Percentiles rank a stretch among this genome's conserved stretches.
Conservation (phyloP, 495 filamentous ascomycete species). For the Aspergillus baeticus region DNA sequence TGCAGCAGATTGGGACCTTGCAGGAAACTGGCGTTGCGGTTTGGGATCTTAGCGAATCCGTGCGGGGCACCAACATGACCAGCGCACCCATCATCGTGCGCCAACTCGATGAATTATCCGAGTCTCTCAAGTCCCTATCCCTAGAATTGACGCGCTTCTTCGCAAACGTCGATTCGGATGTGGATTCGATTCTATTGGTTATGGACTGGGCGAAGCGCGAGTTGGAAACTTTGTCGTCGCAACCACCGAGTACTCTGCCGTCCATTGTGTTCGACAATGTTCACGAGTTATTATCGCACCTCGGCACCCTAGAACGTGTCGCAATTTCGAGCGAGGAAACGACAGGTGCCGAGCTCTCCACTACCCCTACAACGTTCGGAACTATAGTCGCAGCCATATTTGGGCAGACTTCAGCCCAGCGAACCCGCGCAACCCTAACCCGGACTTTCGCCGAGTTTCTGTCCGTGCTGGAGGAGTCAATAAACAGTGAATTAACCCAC, state of each 20-base stretch:
- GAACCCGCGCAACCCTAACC: constrained; percentile 74
- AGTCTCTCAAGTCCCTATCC: constrained; percentile 76
- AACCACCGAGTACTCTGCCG: constrained; percentile 56
- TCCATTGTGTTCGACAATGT: constrained; percentile 73
- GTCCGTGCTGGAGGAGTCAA: constrained; percentile 81
- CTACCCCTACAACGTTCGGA: constrained; percentile 64
- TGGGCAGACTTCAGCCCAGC: constrained; percentile 74
- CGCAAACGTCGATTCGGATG: constrained; percentile 85
- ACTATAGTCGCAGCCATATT: constrained; percentile 65
- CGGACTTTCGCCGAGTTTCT: constrained; percentile 87
- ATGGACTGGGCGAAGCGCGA: constrained; percentile 95
- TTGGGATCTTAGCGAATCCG: constrained; percentile 86
- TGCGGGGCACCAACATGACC: constrained; percentile 86
- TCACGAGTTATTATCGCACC: constrained; percentile 66
- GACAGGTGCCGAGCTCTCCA: constrained; percentile 35
- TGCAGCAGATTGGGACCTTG: constrained; percentile 77
- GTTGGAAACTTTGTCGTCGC: constrained; percentile 54
- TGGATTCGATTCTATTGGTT: constrained; percentile 85
- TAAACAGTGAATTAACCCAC: constrained; percentile 76
- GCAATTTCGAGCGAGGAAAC: constrained; percentile 30
- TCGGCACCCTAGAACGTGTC: constrained; percentile 64
- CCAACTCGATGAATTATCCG: constrained; percentile 78
- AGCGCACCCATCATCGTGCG: constrained; percentile 79
- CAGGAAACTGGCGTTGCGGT: constrained; percentile 89
- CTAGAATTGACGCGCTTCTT: constrained; percentile 86